Conservation (phyloP, 2,329 filamentous ascomycete genomes). For the Didymella segeticola region DNA sequence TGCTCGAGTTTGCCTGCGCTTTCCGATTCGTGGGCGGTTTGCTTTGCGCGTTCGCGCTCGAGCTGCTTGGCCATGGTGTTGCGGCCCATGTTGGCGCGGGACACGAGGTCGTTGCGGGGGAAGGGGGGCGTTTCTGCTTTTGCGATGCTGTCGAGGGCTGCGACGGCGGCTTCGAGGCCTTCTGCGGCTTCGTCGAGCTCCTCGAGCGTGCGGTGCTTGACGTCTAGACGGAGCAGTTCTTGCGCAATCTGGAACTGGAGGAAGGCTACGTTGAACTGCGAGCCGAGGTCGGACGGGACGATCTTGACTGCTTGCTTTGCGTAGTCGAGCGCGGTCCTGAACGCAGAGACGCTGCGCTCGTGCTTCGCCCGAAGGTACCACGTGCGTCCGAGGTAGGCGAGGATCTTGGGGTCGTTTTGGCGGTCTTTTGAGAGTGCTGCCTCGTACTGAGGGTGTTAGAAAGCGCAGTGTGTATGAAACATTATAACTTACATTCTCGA, state of each 20-base stretch:
- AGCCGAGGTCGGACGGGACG: constrained; percentile 83
- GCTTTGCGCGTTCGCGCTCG: constrained; percentile 80
- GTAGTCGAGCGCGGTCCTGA: constrained; percentile 70
- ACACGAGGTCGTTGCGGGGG: constrained; percentile 87
- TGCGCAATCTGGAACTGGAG: constrained; percentile 94
- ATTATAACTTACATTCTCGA: constrained; percentile 69
- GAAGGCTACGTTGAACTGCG: constrained; percentile 97
- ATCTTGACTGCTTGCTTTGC: constrained; percentile 74
- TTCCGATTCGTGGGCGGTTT: constrained; percentile 90
- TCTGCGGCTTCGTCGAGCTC: constrained; percentile 82
- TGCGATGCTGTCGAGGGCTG: constrained; percentile 66
- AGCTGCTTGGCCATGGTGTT: constrained; percentile 95
- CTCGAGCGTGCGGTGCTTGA: constrained; percentile 76
- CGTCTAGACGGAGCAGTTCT: constrained; percentile 74
- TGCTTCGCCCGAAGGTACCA: constrained; percentile 83
- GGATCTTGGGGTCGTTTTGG: constrained; percentile 77
- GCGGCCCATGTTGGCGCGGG: constrained; percentile 94
- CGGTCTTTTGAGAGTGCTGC: constrained; percentile 79
- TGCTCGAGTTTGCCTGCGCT: constrained; percentile 87
- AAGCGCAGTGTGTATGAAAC: too few species aligned
- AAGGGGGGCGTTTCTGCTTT: constrained; percentile 77
- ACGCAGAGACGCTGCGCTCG: constrained; percentile 67
- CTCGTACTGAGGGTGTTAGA: constrained; percentile 70
- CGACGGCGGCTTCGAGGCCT: constrained; percentile 86
- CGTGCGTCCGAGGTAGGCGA: constrained; percentile 85